These are phyloP conservation scores for Globisporangium radiosum DNA, from an alignment of 352 stramenopile genomes.

Conservation along the genomic window DNA sequence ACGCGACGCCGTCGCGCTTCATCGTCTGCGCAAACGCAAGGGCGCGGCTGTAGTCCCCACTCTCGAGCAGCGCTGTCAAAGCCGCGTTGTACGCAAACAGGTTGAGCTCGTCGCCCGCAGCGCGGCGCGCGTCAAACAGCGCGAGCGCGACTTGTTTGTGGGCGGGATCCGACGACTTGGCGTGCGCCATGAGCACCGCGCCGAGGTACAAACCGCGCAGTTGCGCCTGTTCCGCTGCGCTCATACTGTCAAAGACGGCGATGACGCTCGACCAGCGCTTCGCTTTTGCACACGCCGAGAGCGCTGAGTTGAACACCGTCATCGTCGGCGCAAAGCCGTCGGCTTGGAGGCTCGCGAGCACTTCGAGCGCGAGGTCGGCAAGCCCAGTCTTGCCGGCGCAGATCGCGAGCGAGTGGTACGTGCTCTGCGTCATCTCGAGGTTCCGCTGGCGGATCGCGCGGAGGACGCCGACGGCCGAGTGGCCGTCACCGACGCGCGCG, in stretches of 20 bases:
- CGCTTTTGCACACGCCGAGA: slow-evolving; percentile 68
- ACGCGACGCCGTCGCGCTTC: slow-evolving; percentile 49
- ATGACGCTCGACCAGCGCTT: slow-evolving; percentile 69
- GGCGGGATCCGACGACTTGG: slow-evolving; percentile 39
- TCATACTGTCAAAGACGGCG: slow-evolving; percentile 56
- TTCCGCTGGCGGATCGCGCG: slow-evolving; percentile 50
- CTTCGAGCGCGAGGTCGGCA: slow-evolving; percentile 64
- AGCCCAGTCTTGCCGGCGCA: slow-evolving; percentile 69
- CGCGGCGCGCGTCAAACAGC: slow-evolving; percentile 52
- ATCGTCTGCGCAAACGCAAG: slow-evolving; percentile 51
- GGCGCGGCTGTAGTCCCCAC: slow-evolving; percentile 46
- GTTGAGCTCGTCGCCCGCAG: slow-evolving; percentile 35
- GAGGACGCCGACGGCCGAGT: slow-evolving; percentile 63
- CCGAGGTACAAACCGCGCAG: slow-evolving; percentile 53
- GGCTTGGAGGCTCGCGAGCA: slow-evolving; percentile 40
- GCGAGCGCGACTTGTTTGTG: slow-evolving; percentile 31
- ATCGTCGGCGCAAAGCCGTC: slow-evolving; percentile 49
- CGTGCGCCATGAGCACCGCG: slow-evolving; percentile 69
- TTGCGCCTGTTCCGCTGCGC: slow-evolving; percentile 21
- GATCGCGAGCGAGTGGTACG: slow-evolving; percentile 77
- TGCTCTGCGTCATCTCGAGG: slow-evolving; percentile 65
- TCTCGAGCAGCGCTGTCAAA: slow-evolving; percentile 49
- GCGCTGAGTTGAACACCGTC: slow-evolving; percentile 78
- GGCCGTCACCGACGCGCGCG: slow-evolving; percentile 56
- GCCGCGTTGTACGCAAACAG: slow-evolving; percentile 69